phyloP scores from a whole-genome alignment of 208 protist genomes.

The Leishmania guyanensis region DNA sequence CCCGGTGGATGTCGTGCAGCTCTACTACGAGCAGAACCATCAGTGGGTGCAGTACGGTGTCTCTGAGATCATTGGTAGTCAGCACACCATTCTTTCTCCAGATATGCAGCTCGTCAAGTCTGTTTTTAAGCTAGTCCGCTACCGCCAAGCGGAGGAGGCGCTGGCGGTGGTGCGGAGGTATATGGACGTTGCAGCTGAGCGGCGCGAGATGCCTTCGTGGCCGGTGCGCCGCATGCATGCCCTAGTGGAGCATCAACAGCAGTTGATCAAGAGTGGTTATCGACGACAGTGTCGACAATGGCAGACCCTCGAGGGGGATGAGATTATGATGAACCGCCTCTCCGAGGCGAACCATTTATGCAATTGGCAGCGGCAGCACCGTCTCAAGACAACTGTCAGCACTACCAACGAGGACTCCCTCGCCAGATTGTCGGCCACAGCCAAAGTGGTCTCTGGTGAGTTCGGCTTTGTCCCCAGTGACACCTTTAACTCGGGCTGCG shows the following conservation, averaged over 20 bases:
- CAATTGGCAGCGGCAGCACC: neutral
- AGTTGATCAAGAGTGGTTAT: conserved; percentile 45
- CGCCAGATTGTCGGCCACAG: neutral
- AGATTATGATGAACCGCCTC: conserved; percentile 19
- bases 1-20: conserved; percentile 50
- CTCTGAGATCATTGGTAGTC: conserved; percentile 37
- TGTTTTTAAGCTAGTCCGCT: conserved; percentile 52
- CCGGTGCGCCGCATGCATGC: conserved; percentile 26
- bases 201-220: conserved; percentile 32
- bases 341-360: conserved; percentile 8
- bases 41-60: conserved; percentile 39
- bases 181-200: conserved; percentile 7
- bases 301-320: conserved; percentile 48
- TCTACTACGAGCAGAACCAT: conserved; percentile 32
- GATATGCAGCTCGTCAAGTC: conserved; percentile 33
- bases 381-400: conserved; percentile 1
- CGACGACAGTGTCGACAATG: conserved; percentile 29
- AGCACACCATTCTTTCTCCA: conserved; percentile 13
- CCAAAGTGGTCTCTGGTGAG: neutral
- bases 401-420: conserved; percentile 7
- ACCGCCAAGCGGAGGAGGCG: conserved; percentile 35
- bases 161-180: conserved; percentile 25
- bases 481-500: neutral
- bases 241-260: conserved; percentile 29
- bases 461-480: conserved; percentile 7